Evolutionary conservation across 495 filamentous ascomycete species (phyloP), one percentile per base, ranked within the genome.

Genomic region (Aspergillus heteromorphus): DNA sequence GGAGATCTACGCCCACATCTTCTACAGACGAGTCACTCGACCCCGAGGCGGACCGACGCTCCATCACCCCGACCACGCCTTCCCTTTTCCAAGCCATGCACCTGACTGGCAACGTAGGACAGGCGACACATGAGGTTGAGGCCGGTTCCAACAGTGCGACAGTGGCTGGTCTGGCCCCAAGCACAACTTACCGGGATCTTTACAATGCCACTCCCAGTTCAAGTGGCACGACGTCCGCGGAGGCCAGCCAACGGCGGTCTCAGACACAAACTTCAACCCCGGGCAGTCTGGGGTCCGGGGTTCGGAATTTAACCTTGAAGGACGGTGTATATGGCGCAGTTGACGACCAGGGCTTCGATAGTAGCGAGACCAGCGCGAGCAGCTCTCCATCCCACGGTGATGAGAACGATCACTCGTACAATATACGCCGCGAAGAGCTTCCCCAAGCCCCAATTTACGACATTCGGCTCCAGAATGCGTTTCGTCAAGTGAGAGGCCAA

Each of bases 401-500:
- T 10, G 34, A 40, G 0, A 45, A 49, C 16, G 21, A 51, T 21
- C 34, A 49, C n/a, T n/a, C 20, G 13, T 57, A 21, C 41, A 49
- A 41, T 40, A 43, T 63, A 11, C 62, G 56, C 13, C 21, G 56
- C 21, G 59, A 65, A 18, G 18, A 43, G 7, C 55, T 65, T 11
- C 59, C 59, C 25, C 11, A 10, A 2, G 63, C 56, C 0, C 63
- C 55, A 4, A 53, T 63, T 2, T 65, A 63, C 27, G 34, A 62
- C 41, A 14, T 6, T 40, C 45, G 56, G 0, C 49, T 68, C 4
- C 62, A 65, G 48, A 34, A 41, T 40, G 48, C 41, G 2, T 41
- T 68, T 45, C 47, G 53, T 11, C 30, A 55, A 11, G 54, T 65
- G 23, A 58, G 55, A 45, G n/a, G 49, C 21, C 20, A 55, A 10